Percentiles rank a stretch among this genome's conserved stretches.
Conservation (phyloP, 2,329 filamentous ascomycete genomes). For the Aspergillus aculeatus region DNA sequence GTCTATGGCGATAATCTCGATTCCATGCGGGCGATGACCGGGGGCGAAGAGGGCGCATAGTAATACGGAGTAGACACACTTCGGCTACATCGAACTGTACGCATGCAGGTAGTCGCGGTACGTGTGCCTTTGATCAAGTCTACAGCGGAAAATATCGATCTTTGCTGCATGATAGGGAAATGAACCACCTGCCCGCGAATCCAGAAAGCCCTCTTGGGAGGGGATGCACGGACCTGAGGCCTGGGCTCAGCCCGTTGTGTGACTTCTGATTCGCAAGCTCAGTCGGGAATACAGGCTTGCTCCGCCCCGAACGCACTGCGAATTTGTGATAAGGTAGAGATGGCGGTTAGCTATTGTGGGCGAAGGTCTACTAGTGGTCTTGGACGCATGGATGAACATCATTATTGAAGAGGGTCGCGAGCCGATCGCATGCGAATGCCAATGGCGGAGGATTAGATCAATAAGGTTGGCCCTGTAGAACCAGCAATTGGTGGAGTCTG, state of each 20-base stretch:
- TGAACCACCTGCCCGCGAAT: background rate
- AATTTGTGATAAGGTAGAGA: constrained; percentile 7
- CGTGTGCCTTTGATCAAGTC: background rate
- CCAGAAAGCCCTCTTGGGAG: background rate
- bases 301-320: constrained; percentile 10
- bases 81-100: background rate
- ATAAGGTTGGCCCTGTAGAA: background rate
- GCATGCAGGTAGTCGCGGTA: background rate
- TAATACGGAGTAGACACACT: background rate
- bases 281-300: background rate
- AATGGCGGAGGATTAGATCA: background rate
- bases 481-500: background rate
- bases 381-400: background rate
- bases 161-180: background rate
- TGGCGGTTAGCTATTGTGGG: constrained; percentile 4
- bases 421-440: background rate
- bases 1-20: background rate
- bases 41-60: background rate
- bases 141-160: background rate
- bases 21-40: background rate
- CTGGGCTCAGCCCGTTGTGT: background rate
- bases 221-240: constrained; percentile 1
- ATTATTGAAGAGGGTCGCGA: background rate
- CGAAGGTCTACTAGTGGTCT: constrained; percentile 10
- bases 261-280: background rate